Base-by-base conservation (phyloP, 192 early-diverging fungal genomes). In the Coemansia sp. region DNA sequence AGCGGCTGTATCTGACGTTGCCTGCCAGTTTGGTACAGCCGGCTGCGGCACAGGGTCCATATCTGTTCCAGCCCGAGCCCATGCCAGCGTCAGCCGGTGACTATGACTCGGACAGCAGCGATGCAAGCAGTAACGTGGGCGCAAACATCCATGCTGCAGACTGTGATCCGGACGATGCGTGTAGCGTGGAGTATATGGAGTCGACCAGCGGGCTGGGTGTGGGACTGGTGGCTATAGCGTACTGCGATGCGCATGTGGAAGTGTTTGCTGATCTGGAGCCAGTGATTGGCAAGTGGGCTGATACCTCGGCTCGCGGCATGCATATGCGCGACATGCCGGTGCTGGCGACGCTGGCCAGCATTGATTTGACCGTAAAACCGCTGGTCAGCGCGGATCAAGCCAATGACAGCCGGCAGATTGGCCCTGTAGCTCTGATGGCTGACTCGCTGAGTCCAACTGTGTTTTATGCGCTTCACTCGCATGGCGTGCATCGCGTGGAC, bases 401-500 rank as follows among this genome's bases (percentile, higher is more conserved):
- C 23, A 37, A 31, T 28, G 47, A 20, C 50, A 44, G 42, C n/a
- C 53, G 48, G 18, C 63, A 58, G 38, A 20, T 20, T 28, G 74
- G 74, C 18, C 69, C 72, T n/a, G 82, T 87, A 31, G 67, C 67
- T 25, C 63, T 94, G 34, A 61, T 84, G 3, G 60, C 66, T 0
- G 91, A 94, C 59, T 66, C 85, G 7, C 68, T 84, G 48, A 87
- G 87, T 46, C 66, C 80, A 25, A 78, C 86, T 23, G 82, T 82
- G 15, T 86, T 89, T 51, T 94, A 87, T 58, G 73, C 84, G 5
- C 85, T 89, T 37, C 91, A 94, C 58, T 66, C 81, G 20, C 76
- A 75, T 46, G 92, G 91, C 46, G 87, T 84, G 2, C 88, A 92
- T 66, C 80, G 82, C 11, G 69, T 92, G 5, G 81, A 82, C 20